Conservation (phyloP, 345 rosid genomes). For the Citrus hindsii region DNA sequence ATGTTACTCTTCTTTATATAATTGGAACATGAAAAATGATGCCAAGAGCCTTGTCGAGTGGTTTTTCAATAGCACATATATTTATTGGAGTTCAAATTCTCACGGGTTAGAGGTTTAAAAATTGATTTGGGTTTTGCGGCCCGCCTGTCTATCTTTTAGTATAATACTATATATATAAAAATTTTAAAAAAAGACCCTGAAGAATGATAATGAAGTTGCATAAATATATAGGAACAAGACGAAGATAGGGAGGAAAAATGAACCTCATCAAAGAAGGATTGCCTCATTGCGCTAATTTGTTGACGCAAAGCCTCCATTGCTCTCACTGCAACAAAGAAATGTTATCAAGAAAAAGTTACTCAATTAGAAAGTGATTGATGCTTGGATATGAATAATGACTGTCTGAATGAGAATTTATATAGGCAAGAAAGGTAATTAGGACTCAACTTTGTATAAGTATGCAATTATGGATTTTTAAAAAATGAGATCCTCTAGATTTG, state of each 20-base stretch:
- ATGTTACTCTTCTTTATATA: too few relatives aligned
- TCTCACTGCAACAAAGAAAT: neutral
- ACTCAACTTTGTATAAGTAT: neutral
- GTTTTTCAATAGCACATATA: too few relatives aligned
- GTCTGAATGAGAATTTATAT: neutral
- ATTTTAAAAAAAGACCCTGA: too few relatives aligned
- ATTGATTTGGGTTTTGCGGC: too few relatives aligned
- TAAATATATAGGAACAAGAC: neutral
- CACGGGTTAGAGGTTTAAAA: too few relatives aligned
- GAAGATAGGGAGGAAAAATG: neutral
- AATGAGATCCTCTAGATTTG: neutral
- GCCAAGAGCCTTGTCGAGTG: too few relatives aligned
- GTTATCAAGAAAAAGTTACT: neutral
- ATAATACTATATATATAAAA: too few relatives aligned
- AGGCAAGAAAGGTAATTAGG: neutral
- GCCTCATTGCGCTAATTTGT: neutral
- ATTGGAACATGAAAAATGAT: too few relatives aligned
- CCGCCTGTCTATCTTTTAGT: too few relatives aligned
- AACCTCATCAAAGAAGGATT: conserved; percentile 33
- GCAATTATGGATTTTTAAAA: neutral
- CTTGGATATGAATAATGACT: neutral
- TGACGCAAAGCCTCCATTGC: conserved; percentile 4
- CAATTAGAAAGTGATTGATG: neutral
- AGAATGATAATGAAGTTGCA: neutral
- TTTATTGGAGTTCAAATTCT: too few relatives aligned